Base-by-base conservation (phyloP, 306 rosid species). In the Sophora flavescens region DNA sequence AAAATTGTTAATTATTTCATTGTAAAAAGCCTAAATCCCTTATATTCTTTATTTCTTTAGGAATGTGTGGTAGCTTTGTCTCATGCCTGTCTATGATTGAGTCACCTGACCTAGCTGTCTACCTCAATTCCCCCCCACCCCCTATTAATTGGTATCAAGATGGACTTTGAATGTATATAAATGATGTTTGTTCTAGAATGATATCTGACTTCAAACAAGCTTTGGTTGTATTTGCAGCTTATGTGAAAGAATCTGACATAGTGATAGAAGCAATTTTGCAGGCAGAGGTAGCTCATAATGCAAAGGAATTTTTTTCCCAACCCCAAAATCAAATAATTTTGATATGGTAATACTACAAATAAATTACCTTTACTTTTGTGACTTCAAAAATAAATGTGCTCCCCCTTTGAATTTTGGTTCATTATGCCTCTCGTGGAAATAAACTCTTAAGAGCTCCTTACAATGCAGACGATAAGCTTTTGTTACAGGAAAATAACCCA, bases 211-310 rank as follows among this genome's bases (percentile, higher is more conserved):
- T 60, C 16, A 81, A 61, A 63, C 75, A 60, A 45, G 15, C 17
- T 57, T 52, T 76, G 82, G 70, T 72, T 87, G 54, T 75, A 53
- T 67, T 85, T 81, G 75, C 88, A 90, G 97, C 77, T 57, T 84
- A 84, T 36, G 78, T 76, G 68, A 84, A 66, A 42, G 98, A 96
- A 79, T 90, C 94, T 33, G 94, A 91, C 78, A 62, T 90, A 76
- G 83, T 93, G 51, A 83, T 87, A 74, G 97, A 92, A 86, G 98
- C 97, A 45, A 72, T 90, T 41, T 50, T 92, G 81, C 96, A 91
- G 89, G 91, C 98, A 82, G 96, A 92, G 77, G 93, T 94, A 50
- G 96, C 97, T 61, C 90, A 52, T 68, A 92, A 73, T 2, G 95
- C 97, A 75, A 92, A 94, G 84, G 89, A 92, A 50, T 92, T 92